Evolutionary conservation across 2,329 filamentous ascomycete genomes (phyloP).

Genomic region (Penicillium hesseltinei): DNA sequence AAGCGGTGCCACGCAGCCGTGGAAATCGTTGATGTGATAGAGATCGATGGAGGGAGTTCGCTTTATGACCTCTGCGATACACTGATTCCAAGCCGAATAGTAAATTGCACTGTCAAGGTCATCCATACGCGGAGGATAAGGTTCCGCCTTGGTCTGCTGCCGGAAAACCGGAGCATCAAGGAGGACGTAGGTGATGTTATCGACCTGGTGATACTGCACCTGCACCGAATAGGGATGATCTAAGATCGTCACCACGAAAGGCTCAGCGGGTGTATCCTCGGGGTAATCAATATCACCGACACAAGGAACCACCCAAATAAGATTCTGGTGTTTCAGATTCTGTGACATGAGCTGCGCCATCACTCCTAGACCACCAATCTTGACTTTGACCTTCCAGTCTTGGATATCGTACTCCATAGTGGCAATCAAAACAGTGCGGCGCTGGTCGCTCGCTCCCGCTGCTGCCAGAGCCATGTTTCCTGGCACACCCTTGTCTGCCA

Average conservation of each 20-base stretch:
- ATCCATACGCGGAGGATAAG: conserved; percentile 68
- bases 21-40: conserved; percentile 67
- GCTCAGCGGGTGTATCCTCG: conserved; percentile 56
- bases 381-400: conserved; percentile 69
- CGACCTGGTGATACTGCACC: conserved; percentile 62
- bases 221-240: conserved; percentile 60
- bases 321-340: conserved; percentile 61
- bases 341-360: conserved; percentile 70
- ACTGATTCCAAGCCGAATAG: conserved; percentile 69
- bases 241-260: conserved; percentile 62
- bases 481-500: conserved; percentile 13
- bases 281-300: conserved; percentile 66
- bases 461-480: conserved; percentile 32
- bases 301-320: conserved; percentile 64
- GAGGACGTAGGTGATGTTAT: conserved; percentile 67
- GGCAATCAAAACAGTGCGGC: conserved; percentile 62
- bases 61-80: conserved; percentile 62
- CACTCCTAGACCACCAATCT: conserved; percentile 68
- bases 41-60: conserved; percentile 60
- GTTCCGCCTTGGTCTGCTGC: conserved; percentile 61
- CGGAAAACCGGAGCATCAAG: conserved; percentile 67
- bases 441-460: conserved; percentile 28
- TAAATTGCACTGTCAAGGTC: conserved; percentile 66
- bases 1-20: conserved; percentile 62
- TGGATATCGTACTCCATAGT: conserved; percentile 75